These are phyloP conservation scores for Komagataella pastoris DNA, from an alignment of 805 yeast genomes.

Conservation along the genomic window DNA sequence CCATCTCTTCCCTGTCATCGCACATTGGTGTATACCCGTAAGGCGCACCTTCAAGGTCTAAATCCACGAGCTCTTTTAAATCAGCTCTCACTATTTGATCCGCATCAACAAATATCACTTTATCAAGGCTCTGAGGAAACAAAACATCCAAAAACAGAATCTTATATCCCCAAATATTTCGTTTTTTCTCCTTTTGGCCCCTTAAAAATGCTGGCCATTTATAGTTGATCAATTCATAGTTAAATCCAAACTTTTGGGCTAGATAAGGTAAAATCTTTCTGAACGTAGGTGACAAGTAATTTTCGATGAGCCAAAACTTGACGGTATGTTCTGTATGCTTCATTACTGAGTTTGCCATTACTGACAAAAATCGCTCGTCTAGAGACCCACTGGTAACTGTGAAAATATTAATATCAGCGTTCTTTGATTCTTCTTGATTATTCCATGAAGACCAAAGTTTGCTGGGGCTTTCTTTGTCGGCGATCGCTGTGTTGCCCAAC, in stretches of 20 bases:
- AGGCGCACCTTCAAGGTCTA: slow-evolving; percentile 69
- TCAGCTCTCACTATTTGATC: slow-evolving; percentile 75
- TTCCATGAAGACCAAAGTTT: not conserved
- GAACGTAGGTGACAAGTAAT: slow-evolving; percentile 63
- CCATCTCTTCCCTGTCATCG: slow-evolving; percentile 67
- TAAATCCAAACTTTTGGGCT: slow-evolving; percentile 45
- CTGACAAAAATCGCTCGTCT: slow-evolving; percentile 59
- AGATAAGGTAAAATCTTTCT: slow-evolving; percentile 43
- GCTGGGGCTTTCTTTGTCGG: not conserved
- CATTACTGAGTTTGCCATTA: slow-evolving; percentile 75
- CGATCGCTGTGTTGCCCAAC: not conserved
- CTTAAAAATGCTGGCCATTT: slow-evolving; percentile 92
- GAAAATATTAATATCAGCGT: slow-evolving; percentile 66
- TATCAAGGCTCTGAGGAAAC: slow-evolving; percentile 65
- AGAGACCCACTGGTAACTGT: slow-evolving; percentile 73
- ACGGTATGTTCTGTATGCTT: slow-evolving; percentile 48
- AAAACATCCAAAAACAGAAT: slow-evolving; percentile 76
- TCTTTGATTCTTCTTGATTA: slow-evolving; percentile 8
- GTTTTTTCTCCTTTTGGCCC: slow-evolving; percentile 60
- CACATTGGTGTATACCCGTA: slow-evolving; percentile 86
- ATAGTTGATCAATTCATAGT: slow-evolving; percentile 68
- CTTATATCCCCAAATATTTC: slow-evolving; percentile 83
- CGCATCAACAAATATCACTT: slow-evolving; percentile 77
- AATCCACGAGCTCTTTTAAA: slow-evolving; percentile 48
- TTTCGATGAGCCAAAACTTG: slow-evolving; percentile 80